Conservation (phyloP, 352 stramenopile genomes). For the Halophytophthora batemanensis region DNA sequence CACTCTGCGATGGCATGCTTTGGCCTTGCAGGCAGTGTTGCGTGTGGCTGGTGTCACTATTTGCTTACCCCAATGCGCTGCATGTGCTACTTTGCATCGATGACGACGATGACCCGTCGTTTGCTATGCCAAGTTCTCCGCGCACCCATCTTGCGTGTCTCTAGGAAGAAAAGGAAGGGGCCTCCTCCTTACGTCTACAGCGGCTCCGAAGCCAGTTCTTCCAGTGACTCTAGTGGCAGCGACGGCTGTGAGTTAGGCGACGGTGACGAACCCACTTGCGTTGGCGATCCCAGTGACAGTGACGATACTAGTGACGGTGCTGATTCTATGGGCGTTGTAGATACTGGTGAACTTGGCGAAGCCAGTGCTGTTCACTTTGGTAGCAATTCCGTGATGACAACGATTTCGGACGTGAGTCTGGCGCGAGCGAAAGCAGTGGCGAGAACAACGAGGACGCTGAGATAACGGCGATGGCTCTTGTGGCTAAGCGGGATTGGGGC, state of each 20-base stretch:
- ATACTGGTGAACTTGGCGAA: too few species aligned
- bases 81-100: too few species aligned
- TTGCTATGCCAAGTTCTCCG: too few species aligned
- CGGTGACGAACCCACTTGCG: background rate
- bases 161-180: too few species aligned
- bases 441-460: constrained; percentile 10
- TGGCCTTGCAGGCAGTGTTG: too few species aligned
- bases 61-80: constrained; percentile 7
- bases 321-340: constrained; percentile 7
- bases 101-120: too few species aligned
- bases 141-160: too few species aligned
- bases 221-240: constrained; percentile 4
- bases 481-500: background rate
- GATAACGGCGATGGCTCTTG: constrained; percentile 5
- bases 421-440: constrained; percentile 12
- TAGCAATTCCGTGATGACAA: constrained; percentile 5
- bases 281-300: background rate
- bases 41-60: too few species aligned
- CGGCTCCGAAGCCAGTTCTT: background rate
- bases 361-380: constrained; percentile 11
- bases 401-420: too few species aligned
- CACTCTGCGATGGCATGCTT: constrained; percentile 1
- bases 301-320: constrained; percentile 4
- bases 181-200: background rate
- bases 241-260: constrained; percentile 8